Conservation (phyloP, 148 eudicot genomes). For the Cornus controversa region DNA sequence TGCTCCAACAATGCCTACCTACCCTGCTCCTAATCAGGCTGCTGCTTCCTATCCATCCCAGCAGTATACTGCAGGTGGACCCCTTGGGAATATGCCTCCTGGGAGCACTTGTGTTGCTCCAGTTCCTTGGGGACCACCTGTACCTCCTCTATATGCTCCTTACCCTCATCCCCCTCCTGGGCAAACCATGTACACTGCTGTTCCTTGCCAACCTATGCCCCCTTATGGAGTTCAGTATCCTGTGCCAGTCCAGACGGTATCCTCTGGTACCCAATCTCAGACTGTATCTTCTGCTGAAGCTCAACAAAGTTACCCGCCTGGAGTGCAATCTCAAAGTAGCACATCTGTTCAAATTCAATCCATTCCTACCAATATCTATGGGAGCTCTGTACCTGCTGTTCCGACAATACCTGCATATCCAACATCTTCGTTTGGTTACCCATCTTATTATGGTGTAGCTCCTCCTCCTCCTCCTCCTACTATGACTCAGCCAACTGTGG, state of each 20-base stretch:
- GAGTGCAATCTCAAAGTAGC: constrained; percentile 57
- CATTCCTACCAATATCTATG: constrained; percentile 47
- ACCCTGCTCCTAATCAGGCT: constrained; percentile 47
- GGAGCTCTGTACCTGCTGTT: constrained; percentile 31
- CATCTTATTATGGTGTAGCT: constrained; percentile 60
- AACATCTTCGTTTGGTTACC: constrained; percentile 52
- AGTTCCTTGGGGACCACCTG: constrained; percentile 80
- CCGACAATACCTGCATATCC: constrained; percentile 51
- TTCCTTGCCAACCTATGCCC: constrained; percentile 50
- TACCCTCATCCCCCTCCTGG: constrained; percentile 79
- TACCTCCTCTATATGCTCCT: constrained; percentile 58
- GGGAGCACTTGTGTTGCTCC: constrained; percentile 51
- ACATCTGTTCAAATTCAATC: constrained; percentile 37
- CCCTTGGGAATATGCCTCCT: constrained; percentile 45
- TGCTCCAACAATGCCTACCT: constrained; percentile 42
- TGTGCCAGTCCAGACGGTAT: constrained; percentile 39
- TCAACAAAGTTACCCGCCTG: constrained; percentile 59
- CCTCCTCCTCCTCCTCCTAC: constrained; percentile 67
- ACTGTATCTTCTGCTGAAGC: constrained; percentile 44
- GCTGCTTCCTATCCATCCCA: constrained; percentile 66
- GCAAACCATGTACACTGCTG: constrained; percentile 48
- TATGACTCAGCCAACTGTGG: constrained; percentile 32
- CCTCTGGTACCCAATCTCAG: constrained; percentile 43
- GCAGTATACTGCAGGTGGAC: constrained; percentile 58
- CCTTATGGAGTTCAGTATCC: constrained; percentile 66